Evolutionary conservation across 208 protist genomes (phyloP).

Genomic region (Trypanosoma platydactyli): DNA sequence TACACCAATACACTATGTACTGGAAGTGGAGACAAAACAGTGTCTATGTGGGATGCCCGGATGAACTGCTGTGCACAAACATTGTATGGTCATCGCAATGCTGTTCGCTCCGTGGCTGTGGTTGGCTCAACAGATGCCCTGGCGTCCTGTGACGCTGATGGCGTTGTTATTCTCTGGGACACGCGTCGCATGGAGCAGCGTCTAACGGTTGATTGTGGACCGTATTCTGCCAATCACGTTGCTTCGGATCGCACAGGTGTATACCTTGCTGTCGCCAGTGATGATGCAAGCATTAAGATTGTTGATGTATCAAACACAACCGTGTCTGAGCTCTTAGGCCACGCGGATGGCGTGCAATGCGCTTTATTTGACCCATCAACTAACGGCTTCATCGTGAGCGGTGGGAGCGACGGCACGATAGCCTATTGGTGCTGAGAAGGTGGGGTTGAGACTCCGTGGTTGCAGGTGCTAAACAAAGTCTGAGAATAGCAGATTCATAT

Average conservation of each 20-base stretch:
- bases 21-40: conserved; percentile 95
- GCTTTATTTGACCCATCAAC: conserved; percentile 77
- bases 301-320: conserved; percentile 86
- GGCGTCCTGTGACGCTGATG: conserved; percentile 94
- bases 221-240: conserved; percentile 73
- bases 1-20: conserved; percentile 94
- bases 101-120: conserved; percentile 82
- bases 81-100: conserved; percentile 94
- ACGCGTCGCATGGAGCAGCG: conserved; percentile 67
- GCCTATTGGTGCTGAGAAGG: conserved; percentile 75
- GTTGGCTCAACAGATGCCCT: conserved; percentile 43
- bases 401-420: conserved; percentile 77
- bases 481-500: neutral
- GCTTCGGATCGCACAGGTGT: conserved; percentile 66
- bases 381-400: conserved; percentile 79
- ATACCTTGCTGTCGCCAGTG: conserved; percentile 91
- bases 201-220: conserved; percentile 58
- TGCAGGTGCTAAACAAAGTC: no score
- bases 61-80: conserved; percentile 93
- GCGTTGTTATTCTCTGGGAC: conserved; percentile 89
- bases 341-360: conserved; percentile 87
- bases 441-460: neutral
- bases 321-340: conserved; percentile 73
- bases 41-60: conserved; percentile 96
- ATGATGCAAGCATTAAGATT: conserved; percentile 94